Evolutionary conservation across 192 early-diverging fungal species (phyloP), one percentile per base, ranked within the genome.

Genomic region (Backusella tuberculispora): DNA sequence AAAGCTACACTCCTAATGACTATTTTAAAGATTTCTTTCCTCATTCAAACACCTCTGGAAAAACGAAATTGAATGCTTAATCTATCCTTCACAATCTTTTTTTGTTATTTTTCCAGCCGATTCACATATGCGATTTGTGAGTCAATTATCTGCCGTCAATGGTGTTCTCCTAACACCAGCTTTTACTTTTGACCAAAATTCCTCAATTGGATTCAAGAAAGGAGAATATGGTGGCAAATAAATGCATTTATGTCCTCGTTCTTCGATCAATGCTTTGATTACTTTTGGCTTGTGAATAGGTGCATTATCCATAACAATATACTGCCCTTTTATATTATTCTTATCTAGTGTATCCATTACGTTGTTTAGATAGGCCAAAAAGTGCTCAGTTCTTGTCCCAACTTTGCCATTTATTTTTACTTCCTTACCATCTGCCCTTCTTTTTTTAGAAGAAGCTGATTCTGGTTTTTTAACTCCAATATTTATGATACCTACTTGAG

Each of bases 1-100:
- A 34, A 34, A 34, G 29, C 63, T 40, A n/a, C 63, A 65, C 29
- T 65, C 63, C 63, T 65, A 65, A 8, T 38, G 63, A 38, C 63
- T 71, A 71, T 63, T 67, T 75, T 56, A 68, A 38, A 75, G 74
- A 68, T 75, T 69, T 75, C 66, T 75, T 64, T 68, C 65, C 63
- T 75, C 74, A 68, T 68, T 68, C 40, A 63, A 43, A 75, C 66
- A 75, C 43, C 43, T 63, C n/a, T 42, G 40, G 47, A 76, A 70
- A 46, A 63, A 76, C 47, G 67, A 40, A 41, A 63, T 37, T 41
- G 74, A 65, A 67, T 66, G 63, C 34, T 41, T 63, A 56, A 74
- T 74, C 48, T 65, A 74, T n/a, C 38, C 73, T 74, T 67, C 44
- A 60, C 38, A 63, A 45, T 69, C 50, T 67, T 43, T 29, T 63